Evolutionary conservation across 2,329 filamentous ascomycete genomes (phyloP).

Genomic region (Cucurbitaria berberidis): DNA sequence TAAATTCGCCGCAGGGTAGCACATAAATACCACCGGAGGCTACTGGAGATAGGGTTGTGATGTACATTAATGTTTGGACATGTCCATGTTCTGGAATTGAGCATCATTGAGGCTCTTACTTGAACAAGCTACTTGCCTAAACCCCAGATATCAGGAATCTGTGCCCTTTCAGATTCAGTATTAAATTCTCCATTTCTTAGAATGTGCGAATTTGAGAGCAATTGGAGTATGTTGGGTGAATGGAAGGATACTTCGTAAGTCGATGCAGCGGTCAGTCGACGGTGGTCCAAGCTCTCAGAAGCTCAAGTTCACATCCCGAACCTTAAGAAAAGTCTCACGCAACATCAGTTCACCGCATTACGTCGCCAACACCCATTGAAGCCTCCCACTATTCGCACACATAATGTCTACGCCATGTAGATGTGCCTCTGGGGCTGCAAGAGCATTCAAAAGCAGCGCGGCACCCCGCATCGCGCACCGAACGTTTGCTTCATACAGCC

Average conservation of each 20-base stretch:
- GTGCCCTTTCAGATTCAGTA: too few species aligned
- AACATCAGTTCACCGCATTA: constrained; percentile 8
- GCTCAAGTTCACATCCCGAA: background rate
- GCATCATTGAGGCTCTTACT: too few species aligned
- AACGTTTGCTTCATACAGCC: constrained; percentile 32
- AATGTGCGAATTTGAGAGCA: background rate
- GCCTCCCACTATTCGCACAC: constrained; percentile 8
- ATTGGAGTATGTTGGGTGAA: background rate
- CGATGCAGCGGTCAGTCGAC: background rate
- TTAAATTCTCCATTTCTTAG: too few species aligned
- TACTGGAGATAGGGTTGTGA: background rate
- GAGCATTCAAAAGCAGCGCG: constrained; percentile 13
- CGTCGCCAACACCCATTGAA: background rate
- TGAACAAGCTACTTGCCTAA: too few species aligned
- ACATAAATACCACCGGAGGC: background rate
- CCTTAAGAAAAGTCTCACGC: constrained; percentile 18
- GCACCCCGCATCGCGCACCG: constrained; percentile 28
- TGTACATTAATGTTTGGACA: too few species aligned
- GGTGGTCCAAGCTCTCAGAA: background rate
- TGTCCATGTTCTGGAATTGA: too few species aligned
- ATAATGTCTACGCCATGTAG: constrained; percentile 37
- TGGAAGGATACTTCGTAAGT: too few species aligned
- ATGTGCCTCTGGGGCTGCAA: constrained; percentile 29
- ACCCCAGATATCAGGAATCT: too few species aligned
- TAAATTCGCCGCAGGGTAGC: constrained; percentile 54